phyloP scores from a whole-genome alignment of 805 yeast species.

The Saccharomycopsis sp. region DNA sequence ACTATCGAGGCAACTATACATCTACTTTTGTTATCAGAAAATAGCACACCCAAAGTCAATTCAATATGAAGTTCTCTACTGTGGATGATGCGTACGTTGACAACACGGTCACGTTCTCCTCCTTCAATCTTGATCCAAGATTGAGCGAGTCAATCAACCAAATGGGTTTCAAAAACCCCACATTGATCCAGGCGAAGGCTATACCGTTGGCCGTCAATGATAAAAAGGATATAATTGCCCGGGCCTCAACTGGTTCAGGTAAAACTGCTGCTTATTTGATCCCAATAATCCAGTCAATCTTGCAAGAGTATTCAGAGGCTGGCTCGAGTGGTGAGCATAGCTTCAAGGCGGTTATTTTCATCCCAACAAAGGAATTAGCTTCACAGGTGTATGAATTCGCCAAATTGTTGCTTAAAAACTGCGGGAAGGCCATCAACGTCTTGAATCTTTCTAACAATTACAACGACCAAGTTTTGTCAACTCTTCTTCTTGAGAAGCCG shows the following conservation, averaged over 20 bases:
- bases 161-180: constrained; percentile 78
- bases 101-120: constrained; percentile 66
- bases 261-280: constrained; percentile 98
- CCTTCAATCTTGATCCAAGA: constrained; percentile 76
- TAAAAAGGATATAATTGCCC: constrained; percentile 92
- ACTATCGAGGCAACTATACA: background rate
- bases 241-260: constrained; percentile 99
- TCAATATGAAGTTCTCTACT: constrained; percentile 26
- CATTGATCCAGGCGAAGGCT: constrained; percentile 85
- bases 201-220: constrained; percentile 88
- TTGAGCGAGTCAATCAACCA: constrained; percentile 76
- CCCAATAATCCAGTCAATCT: constrained; percentile 76
- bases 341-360: constrained; percentile 63
- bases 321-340: constrained; percentile 24
- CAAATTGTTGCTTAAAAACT: constrained; percentile 59
- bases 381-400: constrained; percentile 74
- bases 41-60: background rate
- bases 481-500: constrained; percentile 68
- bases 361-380: constrained; percentile 90
- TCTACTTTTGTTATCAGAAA: no score
- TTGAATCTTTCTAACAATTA: constrained; percentile 62
- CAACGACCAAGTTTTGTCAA: constrained; percentile 62
- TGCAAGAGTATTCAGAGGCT: constrained; percentile 34
- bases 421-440: constrained; percentile 56
- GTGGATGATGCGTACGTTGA: constrained; percentile 68